Base-by-base conservation (phyloP, 441 rosid genomes). In the Kokia cookei region DNA sequence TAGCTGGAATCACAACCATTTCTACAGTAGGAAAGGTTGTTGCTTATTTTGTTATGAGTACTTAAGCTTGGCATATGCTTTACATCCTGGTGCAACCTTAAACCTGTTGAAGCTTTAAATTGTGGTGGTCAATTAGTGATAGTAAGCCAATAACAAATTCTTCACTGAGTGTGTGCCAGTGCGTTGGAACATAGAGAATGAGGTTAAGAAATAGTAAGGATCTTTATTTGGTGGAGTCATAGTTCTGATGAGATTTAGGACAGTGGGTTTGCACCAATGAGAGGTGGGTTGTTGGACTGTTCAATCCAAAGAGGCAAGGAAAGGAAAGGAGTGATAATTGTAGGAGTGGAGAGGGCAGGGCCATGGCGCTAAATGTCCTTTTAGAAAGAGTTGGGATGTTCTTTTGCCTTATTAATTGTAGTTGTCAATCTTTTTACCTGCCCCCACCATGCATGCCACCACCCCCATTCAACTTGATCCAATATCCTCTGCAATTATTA, bases 361-460 rank as follows among this genome's bases (percentile, higher is more conserved):
- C 79, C 68, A 60, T 50, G 79, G 43, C 60, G 35, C 58, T 64
- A 57, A 55, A 62, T 75, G 75, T 75, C 82, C 62, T 17, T 76
- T 67, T 57, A 17, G 42, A 60, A 72, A 73, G 74, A 65, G 75
- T 75, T 76, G 79, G 74, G 57, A 14, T 77, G 82, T 59, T 62
- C 66, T 65, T 78, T 65, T 74, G 71, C 76, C 81, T 66, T 68
- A 0, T 69, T 10, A 14, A 57, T 67, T 67, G 82, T 74, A 42
- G 76, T 80, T 81, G 51, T 82, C 86, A 79, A 69, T 75, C 77
- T 76, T 76, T 71, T 69, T 73, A 53, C 42, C 72, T 55, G 74
- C 60, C 78, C 65, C 73, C 77, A 10, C 75, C 51, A 43, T 9
- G 51, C 10, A 68, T 76, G 62, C 75, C 29, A 63, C 75, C 48